These are phyloP conservation scores for Penicillium frequentans DNA, from an alignment of 2,329 filamentous ascomycete genomes.

Conservation along the genomic window DNA sequence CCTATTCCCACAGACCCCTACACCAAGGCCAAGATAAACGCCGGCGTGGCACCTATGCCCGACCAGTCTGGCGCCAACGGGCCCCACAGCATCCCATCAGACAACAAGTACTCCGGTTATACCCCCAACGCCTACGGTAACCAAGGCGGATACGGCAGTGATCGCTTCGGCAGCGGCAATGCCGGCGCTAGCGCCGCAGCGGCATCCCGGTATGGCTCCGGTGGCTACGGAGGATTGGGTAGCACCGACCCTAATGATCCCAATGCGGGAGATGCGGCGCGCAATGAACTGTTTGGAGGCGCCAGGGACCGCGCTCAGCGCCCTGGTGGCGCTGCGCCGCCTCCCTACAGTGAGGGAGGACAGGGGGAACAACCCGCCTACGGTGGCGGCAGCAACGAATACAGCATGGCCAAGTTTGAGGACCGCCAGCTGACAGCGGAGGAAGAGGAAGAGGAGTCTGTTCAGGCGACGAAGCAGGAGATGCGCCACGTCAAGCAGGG, in stretches of 20 bases:
- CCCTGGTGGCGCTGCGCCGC: constrained; percentile 19
- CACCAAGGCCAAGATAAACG: constrained; percentile 49
- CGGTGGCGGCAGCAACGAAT: constrained; percentile 36
- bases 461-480: constrained; percentile 70
- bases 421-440: constrained; percentile 80
- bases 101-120: constrained; percentile 41
- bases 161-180: constrained; percentile 53
- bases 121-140: constrained; percentile 44
- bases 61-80: constrained; percentile 30
- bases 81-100: constrained; percentile 31
- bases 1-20: constrained; percentile 56
- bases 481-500: constrained; percentile 75
- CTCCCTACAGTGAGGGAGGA: constrained; percentile 23
- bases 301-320: constrained; percentile 51
- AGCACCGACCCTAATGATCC: constrained; percentile 51
- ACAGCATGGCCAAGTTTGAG: constrained; percentile 53
- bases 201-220: constrained; percentile 48
- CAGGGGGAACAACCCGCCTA: constrained; percentile 25
- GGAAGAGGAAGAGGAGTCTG: constrained; percentile 71
- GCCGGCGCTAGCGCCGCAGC: constrained; percentile 36
- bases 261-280: constrained; percentile 51
- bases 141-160: constrained; percentile 51
- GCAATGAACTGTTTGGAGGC: constrained; percentile 61
- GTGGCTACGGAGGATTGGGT: constrained; percentile 59
- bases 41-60: constrained; percentile 38